A percentile compares a stretch with the other conserved stretches of the same genome.
Conservation (phyloP, 2,329 filamentous ascomycete genomes). For the Botrytis elliptica region DNA sequence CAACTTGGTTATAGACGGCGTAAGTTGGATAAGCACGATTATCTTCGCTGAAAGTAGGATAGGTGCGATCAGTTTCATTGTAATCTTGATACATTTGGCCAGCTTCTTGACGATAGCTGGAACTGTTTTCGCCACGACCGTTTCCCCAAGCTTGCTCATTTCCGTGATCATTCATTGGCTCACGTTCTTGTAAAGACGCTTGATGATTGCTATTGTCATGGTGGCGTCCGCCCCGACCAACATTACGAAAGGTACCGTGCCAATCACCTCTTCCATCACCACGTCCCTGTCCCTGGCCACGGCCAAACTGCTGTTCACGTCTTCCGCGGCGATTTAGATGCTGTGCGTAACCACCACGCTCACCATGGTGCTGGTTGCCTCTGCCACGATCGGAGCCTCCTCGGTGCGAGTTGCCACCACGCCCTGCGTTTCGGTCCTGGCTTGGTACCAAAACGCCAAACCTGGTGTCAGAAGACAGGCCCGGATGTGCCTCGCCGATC, state of each 20-base stretch:
- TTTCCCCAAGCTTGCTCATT: not conserved
- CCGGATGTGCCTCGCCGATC: constrained; percentile 11
- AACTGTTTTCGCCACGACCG: not conserved
- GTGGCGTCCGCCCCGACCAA: not conserved
- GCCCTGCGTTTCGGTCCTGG: not conserved
- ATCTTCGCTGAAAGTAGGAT: not conserved
- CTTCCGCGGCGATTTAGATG: constrained; percentile 5
- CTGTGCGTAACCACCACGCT: not conserved
- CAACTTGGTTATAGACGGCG: not conserved
- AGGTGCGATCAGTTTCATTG: not conserved
- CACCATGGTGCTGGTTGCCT: not conserved
- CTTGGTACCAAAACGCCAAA: constrained; percentile 8
- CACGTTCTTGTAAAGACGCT: not conserved
- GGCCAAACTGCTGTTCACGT: not conserved
- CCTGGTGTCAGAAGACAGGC: constrained; percentile 12
- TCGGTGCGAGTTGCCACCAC: not conserved
- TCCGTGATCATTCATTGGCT: not conserved
- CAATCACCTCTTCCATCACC: not conserved
- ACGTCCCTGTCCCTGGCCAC: constrained; percentile 5
- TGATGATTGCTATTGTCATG: not conserved
- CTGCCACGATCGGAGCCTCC: not conserved
- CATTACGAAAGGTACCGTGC: not conserved
- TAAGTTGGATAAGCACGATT: not conserved
- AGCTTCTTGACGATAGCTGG: not conserved
- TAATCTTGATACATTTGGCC: rapidly evolving